Evolutionary conservation across 2,329 filamentous ascomycete species (phyloP), one percentile per base, ranked within the genome.

Genomic region (Neofusicoccum ribis): DNA sequence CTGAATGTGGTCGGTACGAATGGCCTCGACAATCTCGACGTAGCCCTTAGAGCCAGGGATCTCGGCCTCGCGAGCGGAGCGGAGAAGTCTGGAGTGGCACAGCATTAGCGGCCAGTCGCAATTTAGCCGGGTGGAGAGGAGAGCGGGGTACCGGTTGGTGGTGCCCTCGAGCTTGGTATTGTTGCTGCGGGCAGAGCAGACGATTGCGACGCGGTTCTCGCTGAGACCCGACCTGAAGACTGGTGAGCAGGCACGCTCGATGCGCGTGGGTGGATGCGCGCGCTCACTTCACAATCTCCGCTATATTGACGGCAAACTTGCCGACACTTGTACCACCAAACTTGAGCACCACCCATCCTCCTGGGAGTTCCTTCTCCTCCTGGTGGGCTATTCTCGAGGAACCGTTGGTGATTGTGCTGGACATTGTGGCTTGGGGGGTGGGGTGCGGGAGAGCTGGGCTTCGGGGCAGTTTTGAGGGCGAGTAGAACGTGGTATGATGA

Each of bases 291-390:
- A 93, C 86, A 74, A 94, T 92, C 72, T 91, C 78, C 66, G 80
- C 81, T 73, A 84, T 84, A 69, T 81, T 79, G 69, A 80, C 85
- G 61, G 93, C 89, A 73, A 96, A 97, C 80, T 98, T 98, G 72
- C 94, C 95, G 60, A 98, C 91, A 75, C 92, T 96, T 61, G 94
- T 99, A 60, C 94, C 94, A 68, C 93, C 93, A 78, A 96, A 97
- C 79, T 97, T 97, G 78, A 97, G 93, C 59, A 97, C 91, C 36
- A 96, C 85, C 93, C 93, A 97, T 46, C 81, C 82, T 41, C 81
- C 81, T 11, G 82, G 81, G 50, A 84, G 72, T 68, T 83, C 76
- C 72, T 81, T 80, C 68, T 83, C 82, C 71, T 78, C 71, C 34
- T 72, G 74, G 75, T 77, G 76, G 65, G 46, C 23, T 49, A 76